Conservation (phyloP, 208 protist genomes). For the Trypanosoma scelopori region DNA sequence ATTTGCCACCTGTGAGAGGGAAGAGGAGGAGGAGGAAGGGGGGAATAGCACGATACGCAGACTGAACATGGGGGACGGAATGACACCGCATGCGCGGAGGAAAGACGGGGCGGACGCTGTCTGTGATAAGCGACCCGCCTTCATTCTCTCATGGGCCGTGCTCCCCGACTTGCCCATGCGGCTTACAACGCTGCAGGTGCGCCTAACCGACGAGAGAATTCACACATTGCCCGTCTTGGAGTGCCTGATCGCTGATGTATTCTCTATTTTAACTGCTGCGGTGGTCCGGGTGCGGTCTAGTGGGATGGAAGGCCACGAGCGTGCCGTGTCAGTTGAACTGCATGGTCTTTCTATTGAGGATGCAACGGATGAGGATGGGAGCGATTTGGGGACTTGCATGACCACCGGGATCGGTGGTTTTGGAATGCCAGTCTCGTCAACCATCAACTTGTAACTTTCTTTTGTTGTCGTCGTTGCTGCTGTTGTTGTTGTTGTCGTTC, state of each 20-base stretch:
- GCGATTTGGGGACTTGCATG: background rate
- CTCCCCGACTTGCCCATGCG: constrained; percentile 59
- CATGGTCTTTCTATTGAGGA: constrained; percentile 58
- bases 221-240: constrained; percentile 54
- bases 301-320: background rate
- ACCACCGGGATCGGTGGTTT: background rate
- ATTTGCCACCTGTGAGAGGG: background rate
- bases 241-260: constrained; percentile 56
- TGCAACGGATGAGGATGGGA: constrained; percentile 12
- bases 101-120: background rate
- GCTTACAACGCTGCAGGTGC: constrained; percentile 42
- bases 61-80: background rate
- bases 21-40: too few relatives aligned
- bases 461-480: background rate
- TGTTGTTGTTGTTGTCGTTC: background rate
- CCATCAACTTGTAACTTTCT: constrained; percentile 4
- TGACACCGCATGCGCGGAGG: background rate
- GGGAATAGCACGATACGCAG: background rate
- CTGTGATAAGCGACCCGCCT: background rate
- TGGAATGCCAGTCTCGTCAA: constrained; percentile 5
- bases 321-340: constrained; percentile 28
- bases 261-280: constrained; percentile 49
- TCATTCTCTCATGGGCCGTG: constrained; percentile 30
- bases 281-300: constrained; percentile 10
- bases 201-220: constrained; percentile 1